These are phyloP conservation scores for Suillus weaverae DNA, from an alignment of 768 basidiomycete genomes.

Conservation along the genomic window DNA sequence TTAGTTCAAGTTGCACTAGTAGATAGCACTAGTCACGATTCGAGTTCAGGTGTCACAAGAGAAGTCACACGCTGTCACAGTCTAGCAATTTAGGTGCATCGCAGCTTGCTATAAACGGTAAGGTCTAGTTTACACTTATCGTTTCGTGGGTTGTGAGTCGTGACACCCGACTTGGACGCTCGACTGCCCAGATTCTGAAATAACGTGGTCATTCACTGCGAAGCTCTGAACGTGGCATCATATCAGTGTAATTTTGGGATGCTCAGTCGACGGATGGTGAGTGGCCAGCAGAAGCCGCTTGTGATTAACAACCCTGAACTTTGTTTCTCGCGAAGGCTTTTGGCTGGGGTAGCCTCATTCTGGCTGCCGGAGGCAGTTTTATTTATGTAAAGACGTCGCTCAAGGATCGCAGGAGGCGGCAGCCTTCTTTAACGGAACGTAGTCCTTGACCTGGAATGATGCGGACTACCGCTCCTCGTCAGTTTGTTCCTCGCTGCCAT, in stretches of 20 bases:
- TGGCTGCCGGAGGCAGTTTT: conserved; percentile 30
- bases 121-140: not conserved
- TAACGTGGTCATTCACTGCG: not conserved
- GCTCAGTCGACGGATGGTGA: conserved; percentile 6
- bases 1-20: not conserved
- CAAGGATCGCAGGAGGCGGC: conserved; percentile 25
- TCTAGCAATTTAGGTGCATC: not conserved
- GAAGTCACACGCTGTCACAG: not conserved
- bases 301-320: not conserved
- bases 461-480: conserved; percentile 15
- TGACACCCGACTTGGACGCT: not conserved
- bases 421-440: not conserved
- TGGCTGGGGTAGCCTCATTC: conserved; percentile 29
- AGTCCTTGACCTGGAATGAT: conserved; percentile 9
- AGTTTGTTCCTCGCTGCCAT: not conserved
- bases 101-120: not conserved
- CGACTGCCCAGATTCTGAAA: not conserved
- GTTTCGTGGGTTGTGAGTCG: not conserved
- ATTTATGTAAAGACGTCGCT: conserved; percentile 32
- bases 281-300: not conserved
- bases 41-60: not conserved
- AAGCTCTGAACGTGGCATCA: not conserved
- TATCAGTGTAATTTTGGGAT: not conserved
- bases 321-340: conserved; percentile 14
- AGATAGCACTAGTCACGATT: too few species aligned